Percentiles rank a stretch among this genome's conserved stretches.
Evolutionary conservation across 805 yeast species (phyloP).

Genomic region (Komagataella pastoris): DNA sequence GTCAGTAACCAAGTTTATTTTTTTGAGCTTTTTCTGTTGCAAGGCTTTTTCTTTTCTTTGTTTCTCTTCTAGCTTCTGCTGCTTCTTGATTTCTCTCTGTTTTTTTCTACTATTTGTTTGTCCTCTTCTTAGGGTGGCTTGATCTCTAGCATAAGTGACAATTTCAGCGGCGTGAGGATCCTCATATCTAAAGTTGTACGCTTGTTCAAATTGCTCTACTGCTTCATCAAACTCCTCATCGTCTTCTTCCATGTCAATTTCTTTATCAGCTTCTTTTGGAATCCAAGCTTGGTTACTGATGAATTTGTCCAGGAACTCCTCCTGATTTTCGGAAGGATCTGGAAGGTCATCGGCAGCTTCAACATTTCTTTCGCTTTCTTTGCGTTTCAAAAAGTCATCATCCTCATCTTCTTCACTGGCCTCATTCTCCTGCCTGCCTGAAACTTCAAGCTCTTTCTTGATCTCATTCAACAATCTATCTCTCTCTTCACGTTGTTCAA

Average conservation of each 20-base stretch:
- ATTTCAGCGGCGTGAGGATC: constrained; percentile 86
- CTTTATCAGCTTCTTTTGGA: constrained; percentile 53
- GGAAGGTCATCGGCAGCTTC: constrained; percentile 31
- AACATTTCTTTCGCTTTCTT: constrained; percentile 14
- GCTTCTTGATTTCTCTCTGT: constrained; percentile 62
- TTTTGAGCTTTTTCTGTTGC: constrained; percentile 59
- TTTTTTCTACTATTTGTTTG: constrained; percentile 64
- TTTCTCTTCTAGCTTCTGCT: constrained; percentile 35
- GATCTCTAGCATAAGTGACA: constrained; percentile 88
- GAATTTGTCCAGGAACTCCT: constrained; percentile 61
- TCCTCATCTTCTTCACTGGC: constrained; percentile 30
- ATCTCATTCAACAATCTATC: constrained; percentile 65
- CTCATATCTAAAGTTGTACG: constrained; percentile 90
- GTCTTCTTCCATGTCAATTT: constrained; percentile 36
- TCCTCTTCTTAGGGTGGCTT: constrained; percentile 81
- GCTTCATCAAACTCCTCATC: constrained; percentile 88
- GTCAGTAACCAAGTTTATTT: constrained; percentile 66
- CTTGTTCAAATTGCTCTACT: constrained; percentile 82
- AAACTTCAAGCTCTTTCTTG: constrained; percentile 48
- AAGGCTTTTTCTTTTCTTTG: constrained; percentile 44
- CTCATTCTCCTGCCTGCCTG: constrained; percentile 28
- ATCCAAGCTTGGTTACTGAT: constrained; percentile 81
- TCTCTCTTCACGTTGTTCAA: constrained; percentile 67
- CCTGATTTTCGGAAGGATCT: constrained; percentile 50
- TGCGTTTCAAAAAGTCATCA: constrained; percentile 47